Conservation (phyloP, 2,329 filamentous ascomycete species). For the Geosmithia putterillii region DNA sequence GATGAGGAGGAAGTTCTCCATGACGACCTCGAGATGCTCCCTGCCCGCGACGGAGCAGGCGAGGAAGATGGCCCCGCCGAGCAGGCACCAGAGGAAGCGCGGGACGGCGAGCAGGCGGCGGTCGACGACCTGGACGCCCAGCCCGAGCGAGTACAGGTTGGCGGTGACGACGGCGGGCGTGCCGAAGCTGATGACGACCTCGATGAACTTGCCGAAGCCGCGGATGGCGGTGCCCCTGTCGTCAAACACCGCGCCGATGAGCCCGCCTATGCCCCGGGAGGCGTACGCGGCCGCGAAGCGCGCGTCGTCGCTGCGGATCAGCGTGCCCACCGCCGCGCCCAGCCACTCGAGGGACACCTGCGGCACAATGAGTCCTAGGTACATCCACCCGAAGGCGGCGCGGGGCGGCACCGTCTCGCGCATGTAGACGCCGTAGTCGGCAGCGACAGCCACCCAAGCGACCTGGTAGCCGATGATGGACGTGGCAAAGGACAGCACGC, state of each 20-base stretch:
- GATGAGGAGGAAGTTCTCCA: slow-evolving; percentile 60
- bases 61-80: slow-evolving; percentile 51
- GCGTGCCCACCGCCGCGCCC: neutral
- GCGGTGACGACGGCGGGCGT: slow-evolving; percentile 62
- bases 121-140: slow-evolving; percentile 42
- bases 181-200: slow-evolving; percentile 52
- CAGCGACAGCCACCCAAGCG: neutral
- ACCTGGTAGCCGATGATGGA: neutral
- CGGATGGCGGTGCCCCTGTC: slow-evolving; percentile 24
- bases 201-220: slow-evolving; percentile 60
- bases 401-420: neutral
- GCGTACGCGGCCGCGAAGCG: neutral
- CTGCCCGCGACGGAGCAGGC: slow-evolving; percentile 61
- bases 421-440: slow-evolving; percentile 1
- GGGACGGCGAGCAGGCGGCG: slow-evolving; percentile 38
- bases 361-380: neutral
- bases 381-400: neutral
- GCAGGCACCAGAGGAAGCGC: slow-evolving; percentile 53
- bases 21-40: slow-evolving; percentile 46
- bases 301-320: neutral
- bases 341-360: neutral
- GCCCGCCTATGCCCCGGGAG: slow-evolving; percentile 44
- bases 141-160: slow-evolving; percentile 58
- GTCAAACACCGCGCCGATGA: slow-evolving; percentile 52
- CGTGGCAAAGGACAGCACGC: neutral